Evolutionary conservation across 73 alveolate species (phyloP).

Genomic region (Stentor coeruleus): DNA sequence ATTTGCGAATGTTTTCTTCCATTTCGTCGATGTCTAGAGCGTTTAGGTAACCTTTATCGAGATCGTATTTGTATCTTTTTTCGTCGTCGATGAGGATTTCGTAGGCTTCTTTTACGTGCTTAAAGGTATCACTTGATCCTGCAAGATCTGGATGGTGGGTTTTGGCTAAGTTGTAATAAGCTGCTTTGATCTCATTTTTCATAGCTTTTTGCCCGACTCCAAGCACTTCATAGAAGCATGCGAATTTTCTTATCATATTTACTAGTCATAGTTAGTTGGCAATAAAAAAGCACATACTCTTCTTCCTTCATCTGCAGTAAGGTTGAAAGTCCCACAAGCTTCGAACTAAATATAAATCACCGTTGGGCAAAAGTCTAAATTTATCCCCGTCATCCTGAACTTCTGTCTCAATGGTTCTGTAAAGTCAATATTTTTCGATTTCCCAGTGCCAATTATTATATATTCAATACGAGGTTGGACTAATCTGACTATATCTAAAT

Average conservation of each 20-base stretch:
- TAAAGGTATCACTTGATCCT: not conserved
- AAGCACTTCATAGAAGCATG: not conserved
- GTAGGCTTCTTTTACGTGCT: not conserved
- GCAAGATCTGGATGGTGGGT: slow-evolving; percentile 4
- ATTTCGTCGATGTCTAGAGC: slow-evolving; percentile 14
- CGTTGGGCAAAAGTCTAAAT: slow-evolving; percentile 2
- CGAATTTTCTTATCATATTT: not conserved
- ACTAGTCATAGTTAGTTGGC: not conserved
- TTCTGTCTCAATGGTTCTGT: not conserved
- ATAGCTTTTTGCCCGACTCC: not conserved
- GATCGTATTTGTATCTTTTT: not conserved
- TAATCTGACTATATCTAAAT: not conserved
- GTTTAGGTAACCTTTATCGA: not conserved
- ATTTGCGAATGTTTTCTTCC: not conserved
- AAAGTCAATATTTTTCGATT: not conserved
- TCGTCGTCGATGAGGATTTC: not conserved
- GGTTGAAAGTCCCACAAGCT: slow-evolving; percentile 9
- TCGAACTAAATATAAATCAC: slow-evolving; percentile 18
- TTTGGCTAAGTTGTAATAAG: not conserved
- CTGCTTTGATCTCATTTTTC: not conserved
- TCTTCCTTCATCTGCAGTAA: slow-evolving; percentile 14
- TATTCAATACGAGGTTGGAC: not conserved
- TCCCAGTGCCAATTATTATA: not conserved
- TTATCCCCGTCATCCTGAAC: not conserved
- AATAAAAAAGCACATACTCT: slow-evolving; percentile 3